Base-by-base conservation (phyloP, 2,329 filamentous ascomycete genomes). In the Metarhizium anisopliae region DNA sequence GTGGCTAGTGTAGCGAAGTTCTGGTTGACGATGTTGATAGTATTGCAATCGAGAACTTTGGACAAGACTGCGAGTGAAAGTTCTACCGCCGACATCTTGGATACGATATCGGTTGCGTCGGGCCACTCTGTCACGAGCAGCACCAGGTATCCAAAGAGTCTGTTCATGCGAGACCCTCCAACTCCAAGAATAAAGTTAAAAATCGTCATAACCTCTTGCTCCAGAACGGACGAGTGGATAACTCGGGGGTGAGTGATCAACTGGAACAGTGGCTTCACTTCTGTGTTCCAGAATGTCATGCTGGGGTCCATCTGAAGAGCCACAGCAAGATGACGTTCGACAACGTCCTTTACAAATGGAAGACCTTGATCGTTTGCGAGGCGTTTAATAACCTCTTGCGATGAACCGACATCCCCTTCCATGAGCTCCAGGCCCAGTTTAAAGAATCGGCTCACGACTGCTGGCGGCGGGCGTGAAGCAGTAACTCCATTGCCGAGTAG, bases 21-120 rank as follows among this genome's bases (percentile, higher is more conserved):
- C 11, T 58, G 53, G 38, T 65, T 66, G 47, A 72, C 56, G 3
- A 70, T 66, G 50, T 70, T 70, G 18, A 51, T 63, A 1, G 69
- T 69, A 58, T 70, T 72, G 51, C 66, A 71, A 25, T 72, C 69
- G n/a, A 72, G 56, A 54, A 72, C 64, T 35, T 66, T 69, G 10
- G 67, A 61, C 6, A 73, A 51, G 0, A 71, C 63, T 2, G 63
- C 62, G 13, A 72, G 60, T 3, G 65, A 66, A n/a, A 68, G 60
- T 32, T 66, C 66, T 14, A 66, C 56, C 0, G 57, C 62, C 25
- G 61, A 62, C 43, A 65, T 59, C n/a, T 56, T 57, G 4, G 62
- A 52, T 2, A 36, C 6, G 3, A 59, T 50, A 18, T 51, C 51
- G 5, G 57, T 38, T 38, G 56, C n/a, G 25, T 49, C 55, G 47